Evolutionary conservation across 345 rosid species (phyloP), one percentile per base, ranked within the genome.

Genomic region (Rhizophora apiculata): DNA sequence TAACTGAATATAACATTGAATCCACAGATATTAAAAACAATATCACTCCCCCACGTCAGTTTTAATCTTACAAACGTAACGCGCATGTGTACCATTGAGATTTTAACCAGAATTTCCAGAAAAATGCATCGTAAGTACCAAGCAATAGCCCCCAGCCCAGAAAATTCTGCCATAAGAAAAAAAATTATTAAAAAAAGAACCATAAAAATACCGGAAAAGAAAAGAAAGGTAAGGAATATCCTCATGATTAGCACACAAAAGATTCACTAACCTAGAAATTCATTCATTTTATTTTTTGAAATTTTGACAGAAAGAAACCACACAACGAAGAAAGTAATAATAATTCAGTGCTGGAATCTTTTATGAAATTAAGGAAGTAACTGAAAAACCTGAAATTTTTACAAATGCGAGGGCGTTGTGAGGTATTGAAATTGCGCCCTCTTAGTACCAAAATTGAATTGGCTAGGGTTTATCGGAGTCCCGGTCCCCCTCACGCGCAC

Each of bases 91-190:
- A 58, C 71, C 64, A 68, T 46, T 20, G 64, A 59, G 22, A 39
- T 20, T 68, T 59, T 46, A 46, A 58, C 48, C 26, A 19, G 15
- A 29, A 19, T 27, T 29, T 9, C n/a, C 27, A n/a, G n/a, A 24
- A 11, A 37, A 36, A 36, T n/a, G 69, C 60, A 66, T 21, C 27
- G 2, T 22, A 5, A 9, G 24, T 21, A 16, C 52, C 29, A 67
- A 26, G 55, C 63, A 68, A 58, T 46, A 37, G 48, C 54, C 49
- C 49, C 13, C 49, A 27, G 20, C 43, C 3, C 8, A 26, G 37
- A 34, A 11, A 18, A 57, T 37, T 37, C 71, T 68, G 63, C 53
- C 29, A 27, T 43, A 43, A 32, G 10, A 57, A 27, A 59, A 68
- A 22, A 9, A 13, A 5, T 1, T 2, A 22, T 55, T 4, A 8